Conservation (phyloP, 176 grass and related monocot species). For the Oryza glaberrima region DNA sequence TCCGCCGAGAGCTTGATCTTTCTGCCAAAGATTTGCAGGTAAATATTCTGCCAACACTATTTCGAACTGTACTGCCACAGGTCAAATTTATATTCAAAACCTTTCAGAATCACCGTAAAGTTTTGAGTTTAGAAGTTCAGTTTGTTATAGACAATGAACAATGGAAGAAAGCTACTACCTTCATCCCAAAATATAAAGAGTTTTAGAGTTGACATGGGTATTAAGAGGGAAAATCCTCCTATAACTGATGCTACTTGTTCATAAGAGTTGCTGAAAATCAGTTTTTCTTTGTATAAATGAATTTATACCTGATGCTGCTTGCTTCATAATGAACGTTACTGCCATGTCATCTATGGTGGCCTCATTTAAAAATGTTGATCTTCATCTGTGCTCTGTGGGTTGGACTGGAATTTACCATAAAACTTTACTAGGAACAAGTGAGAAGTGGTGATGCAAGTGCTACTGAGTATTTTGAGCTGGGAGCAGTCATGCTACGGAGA, state of each 20-base stretch:
- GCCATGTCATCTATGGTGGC: neutral
- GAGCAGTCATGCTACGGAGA: slow-evolving; percentile 97
- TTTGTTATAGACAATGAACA: neutral
- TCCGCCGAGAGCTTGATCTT: slow-evolving; percentile 95
- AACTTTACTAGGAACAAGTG: slow-evolving; percentile 79
- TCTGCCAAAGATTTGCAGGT: slow-evolving; percentile 99
- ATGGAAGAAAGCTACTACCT: neutral
- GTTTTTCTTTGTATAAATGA: neutral
- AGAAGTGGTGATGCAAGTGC: slow-evolving; percentile 92
- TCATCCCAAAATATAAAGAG: no score
- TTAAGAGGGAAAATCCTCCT: neutral
- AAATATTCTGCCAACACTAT: slow-evolving; percentile 30
- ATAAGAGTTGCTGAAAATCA: neutral
- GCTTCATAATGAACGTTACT: neutral
- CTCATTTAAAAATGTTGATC: neutral
- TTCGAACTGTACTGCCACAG: neutral
- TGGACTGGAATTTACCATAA: neutral
- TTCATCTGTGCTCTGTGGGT: neutral
- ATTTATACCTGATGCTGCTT: neutral
- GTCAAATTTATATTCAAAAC: slow-evolving; percentile 10
- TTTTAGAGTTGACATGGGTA: no score
- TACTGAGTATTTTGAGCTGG: slow-evolving; percentile 94
- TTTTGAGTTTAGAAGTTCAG: neutral
- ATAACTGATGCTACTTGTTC: neutral
- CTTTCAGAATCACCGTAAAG: neutral